Evolutionary conservation across 2,329 filamentous ascomycete species (phyloP).

Genomic region (Stagonosporopsis vannaccii): DNA sequence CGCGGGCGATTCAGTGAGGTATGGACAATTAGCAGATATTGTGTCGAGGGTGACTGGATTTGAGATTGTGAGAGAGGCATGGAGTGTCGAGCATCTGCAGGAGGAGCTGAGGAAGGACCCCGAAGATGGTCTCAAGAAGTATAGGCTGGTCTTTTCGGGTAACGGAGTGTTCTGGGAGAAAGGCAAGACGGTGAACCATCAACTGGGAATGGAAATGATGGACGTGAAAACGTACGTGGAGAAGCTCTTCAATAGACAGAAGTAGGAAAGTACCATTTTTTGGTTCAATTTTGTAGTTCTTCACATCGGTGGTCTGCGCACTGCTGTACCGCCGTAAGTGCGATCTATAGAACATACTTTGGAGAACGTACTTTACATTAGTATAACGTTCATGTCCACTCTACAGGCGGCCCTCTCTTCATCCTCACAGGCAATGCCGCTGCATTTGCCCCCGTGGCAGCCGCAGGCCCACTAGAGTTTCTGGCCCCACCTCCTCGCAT

Average conservation of each 20-base stretch:
- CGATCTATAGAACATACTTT: neutral
- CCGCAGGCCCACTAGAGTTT: constrained; percentile 3
- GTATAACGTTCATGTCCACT: neutral
- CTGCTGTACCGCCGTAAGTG: constrained; percentile 24
- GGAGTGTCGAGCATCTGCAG: constrained; percentile 56
- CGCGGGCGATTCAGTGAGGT: constrained; percentile 69
- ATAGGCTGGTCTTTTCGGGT: constrained; percentile 68
- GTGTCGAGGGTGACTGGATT: constrained; percentile 56
- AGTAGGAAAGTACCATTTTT: constrained; percentile 2
- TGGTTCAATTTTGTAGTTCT: neutral
- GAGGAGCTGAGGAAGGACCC: constrained; percentile 58
- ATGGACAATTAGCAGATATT: constrained; percentile 61
- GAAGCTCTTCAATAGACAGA: constrained; percentile 18
- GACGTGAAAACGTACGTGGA: constrained; percentile 53
- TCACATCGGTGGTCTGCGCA: constrained; percentile 8
- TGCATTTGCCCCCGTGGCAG: constrained; percentile 35
- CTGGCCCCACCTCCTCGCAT: constrained; percentile 18
- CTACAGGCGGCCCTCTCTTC: constrained; percentile 8
- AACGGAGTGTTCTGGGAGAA: constrained; percentile 67
- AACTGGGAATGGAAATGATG: constrained; percentile 56
- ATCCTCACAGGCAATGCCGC: constrained; percentile 19
- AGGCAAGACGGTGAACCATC: constrained; percentile 60
- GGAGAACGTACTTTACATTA: neutral
- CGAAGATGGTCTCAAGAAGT: constrained; percentile 62
- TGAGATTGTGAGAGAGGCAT: constrained; percentile 59